Base-by-base conservation (phyloP, 106 monocot species). In the Allium sativum region DNA sequence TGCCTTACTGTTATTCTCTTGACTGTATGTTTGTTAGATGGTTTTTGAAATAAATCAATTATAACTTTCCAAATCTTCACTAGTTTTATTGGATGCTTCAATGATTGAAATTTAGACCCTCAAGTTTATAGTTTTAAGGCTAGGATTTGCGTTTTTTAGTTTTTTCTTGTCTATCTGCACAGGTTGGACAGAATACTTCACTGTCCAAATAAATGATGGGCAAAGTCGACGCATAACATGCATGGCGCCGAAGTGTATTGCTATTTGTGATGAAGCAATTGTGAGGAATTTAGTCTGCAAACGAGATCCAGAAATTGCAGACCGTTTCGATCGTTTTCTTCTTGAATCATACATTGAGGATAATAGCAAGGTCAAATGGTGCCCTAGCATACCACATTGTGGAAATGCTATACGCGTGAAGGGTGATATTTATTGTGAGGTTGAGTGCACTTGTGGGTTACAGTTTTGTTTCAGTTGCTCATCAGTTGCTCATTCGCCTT, bases 281-380 rank as follows among this genome's bases (percentile, higher is more conserved):
- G 64, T 94, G 12, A 77, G 78, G 48, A 72, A 58, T 40, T 56
- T 94, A 14, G 83, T 89, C 66, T 72, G 60, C 42, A 47, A 55
- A 66, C 76, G 59, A 40, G 59, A 78, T 79, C 83, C 82, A 14
- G 78, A 83, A 45, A 72, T 94, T 71, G 89, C 89, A 21, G 76
- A 76, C 42, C 82, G 89, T 11, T 94, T 94, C 75, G 86, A 94
- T 21, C 82, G 83, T n/a, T 83, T 78, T 60, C 76, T 94, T 31
- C 74, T 94, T 50, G 93, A 89, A 71, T 94, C 93, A 1, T 94
- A 94, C 58, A 86, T 94, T 51, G 93, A 94, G 58, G 93, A 94
- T 61, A 94, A 89, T 54, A 79, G 86, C 47, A 89, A 77, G 40
- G 93, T 94, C 46, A 94, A 94, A 41, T 89, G 92, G 92, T 93